A percentile compares a stretch with the other conserved stretches of the same genome.
Evolutionary conservation across 2,329 filamentous ascomycete genomes (phyloP).

Genomic region (Neofusicoccum parvum): DNA sequence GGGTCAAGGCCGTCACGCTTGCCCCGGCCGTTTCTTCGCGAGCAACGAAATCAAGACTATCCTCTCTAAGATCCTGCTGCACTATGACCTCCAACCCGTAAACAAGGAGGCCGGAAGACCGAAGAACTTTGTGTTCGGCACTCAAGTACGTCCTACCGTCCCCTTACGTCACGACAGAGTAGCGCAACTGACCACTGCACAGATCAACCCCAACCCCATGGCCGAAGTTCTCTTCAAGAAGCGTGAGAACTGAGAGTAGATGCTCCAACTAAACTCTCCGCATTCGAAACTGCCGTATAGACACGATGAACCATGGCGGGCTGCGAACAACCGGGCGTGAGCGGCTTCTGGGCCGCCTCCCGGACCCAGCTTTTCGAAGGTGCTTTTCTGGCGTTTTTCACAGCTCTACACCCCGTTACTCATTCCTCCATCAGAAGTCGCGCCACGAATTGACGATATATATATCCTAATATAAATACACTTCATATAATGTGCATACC

Average conservation of each 20-base stretch:
- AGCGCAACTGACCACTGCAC: background rate
- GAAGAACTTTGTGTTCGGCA: conserved; percentile 16
- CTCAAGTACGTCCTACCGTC: background rate
- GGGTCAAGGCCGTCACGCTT: conserved; percentile 36
- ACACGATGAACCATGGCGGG: too few species aligned
- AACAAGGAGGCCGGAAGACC: conserved; percentile 10
- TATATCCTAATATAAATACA: too few species aligned
- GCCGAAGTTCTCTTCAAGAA: background rate
- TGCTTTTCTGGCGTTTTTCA: too few species aligned
- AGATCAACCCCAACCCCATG: conserved; percentile 9
- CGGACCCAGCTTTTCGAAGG: too few species aligned
- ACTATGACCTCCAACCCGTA: conserved; percentile 32
- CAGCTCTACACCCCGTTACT: too few species aligned
- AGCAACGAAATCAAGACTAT: conserved; percentile 39
- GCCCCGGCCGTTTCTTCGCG: conserved; percentile 39
- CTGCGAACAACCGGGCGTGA: too few species aligned
- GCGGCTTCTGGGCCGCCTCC: too few species aligned
- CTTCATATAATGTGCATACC: too few species aligned
- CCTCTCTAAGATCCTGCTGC: conserved; percentile 30
- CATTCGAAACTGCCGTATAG: too few species aligned
- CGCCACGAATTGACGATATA: too few species aligned
- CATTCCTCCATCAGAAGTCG: too few species aligned
- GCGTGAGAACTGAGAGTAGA: background rate
- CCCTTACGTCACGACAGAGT: background rate
- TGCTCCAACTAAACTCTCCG: too few species aligned